Conservation (phyloP, 148 eudicot genomes). For the Heliosperma pusillum region DNA sequence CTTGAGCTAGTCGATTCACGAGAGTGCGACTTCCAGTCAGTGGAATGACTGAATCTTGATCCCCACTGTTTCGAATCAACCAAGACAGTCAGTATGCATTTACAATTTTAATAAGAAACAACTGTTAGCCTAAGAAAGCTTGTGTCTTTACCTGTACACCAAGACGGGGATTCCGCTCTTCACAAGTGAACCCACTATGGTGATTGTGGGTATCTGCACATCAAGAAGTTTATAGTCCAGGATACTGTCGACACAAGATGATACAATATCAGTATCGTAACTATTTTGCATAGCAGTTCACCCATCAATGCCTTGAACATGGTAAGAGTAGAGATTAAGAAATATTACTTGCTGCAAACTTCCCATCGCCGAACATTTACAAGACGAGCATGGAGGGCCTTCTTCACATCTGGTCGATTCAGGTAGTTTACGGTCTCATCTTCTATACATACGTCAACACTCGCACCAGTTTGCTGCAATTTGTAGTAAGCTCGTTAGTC, state of each 20-base stretch:
- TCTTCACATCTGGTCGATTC: constrained; percentile 72
- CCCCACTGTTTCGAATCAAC: constrained; percentile 48
- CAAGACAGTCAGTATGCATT: constrained; percentile 6
- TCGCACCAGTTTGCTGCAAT: constrained; percentile 59
- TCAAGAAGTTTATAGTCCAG: constrained; percentile 78
- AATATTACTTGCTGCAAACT: constrained; percentile 77
- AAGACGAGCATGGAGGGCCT: constrained; percentile 82
- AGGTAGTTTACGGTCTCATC: constrained; percentile 80
- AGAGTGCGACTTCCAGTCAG: constrained; percentile 72
- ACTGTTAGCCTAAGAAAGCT: background rate
- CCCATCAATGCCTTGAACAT: background rate
- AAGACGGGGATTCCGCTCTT: constrained; percentile 71
- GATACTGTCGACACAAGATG: constrained; percentile 41
- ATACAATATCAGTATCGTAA: background rate
- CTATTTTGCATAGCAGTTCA: background rate
- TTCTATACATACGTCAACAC: constrained; percentile 86
- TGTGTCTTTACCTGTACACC: constrained; percentile 71
- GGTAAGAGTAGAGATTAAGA: background rate
- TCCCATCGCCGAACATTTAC: constrained; percentile 74
- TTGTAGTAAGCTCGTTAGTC: background rate
- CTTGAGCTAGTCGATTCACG: constrained; percentile 50
- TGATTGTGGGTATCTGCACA: constrained; percentile 85
- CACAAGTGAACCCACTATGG: constrained; percentile 64
- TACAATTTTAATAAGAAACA: background rate
- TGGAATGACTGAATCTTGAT: constrained; percentile 90